Base-by-base conservation (phyloP, 1,284 basidiomycete genomes). In the Ustilago hordei region DNA sequence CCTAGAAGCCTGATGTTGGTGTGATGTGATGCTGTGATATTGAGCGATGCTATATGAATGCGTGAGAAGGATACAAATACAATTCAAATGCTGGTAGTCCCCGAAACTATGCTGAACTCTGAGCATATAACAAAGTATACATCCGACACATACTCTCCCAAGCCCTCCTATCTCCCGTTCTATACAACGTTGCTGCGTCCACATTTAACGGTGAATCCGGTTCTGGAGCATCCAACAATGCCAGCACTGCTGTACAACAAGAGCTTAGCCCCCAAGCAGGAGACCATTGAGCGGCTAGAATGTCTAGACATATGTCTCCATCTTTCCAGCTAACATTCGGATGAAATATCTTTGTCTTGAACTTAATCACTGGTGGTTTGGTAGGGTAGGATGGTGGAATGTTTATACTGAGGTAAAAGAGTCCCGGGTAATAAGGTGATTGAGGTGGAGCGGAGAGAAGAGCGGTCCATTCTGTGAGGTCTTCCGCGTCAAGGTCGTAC, bases 261-360 rank as follows among this genome's bases (percentile, higher is more conserved):
- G 77, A 75, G n/a, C 78, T 75, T 28, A 86, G 60, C 6, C 80
- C 80, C 86, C 86, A 86, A 0, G 86, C 86, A 0, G 86, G 86
- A 2, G 84, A 79, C 86, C 86, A 86, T 50, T 85, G 81, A 1
- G 70, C 43, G 50, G 79, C 65, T 4, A 86, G 80, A 1, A 86
- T 68, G 60, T 86, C 86, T 1, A 86, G 66, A 43, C 86, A 86
- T 59, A 86, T 85, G 55, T 86, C 86, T 32, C 86, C 86, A 3
- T 75, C 80, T 67, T 81, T 81, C 79, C 79, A 85, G 15, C 70
- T 35, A 2, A 85, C 78, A 47, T 85, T 85, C 1, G 84, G 84
- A 52, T 85, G 84, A 53, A 82, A 85, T 48, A 85, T 81, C n/a
- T 64, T 55, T 0, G 83, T 85, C 12, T 45, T 47, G 54, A 85